Evolutionary conservation across 768 basidiomycete species (phyloP), one percentile per base, ranked within the genome.

Genomic region (Chalciporus piperatus): DNA sequence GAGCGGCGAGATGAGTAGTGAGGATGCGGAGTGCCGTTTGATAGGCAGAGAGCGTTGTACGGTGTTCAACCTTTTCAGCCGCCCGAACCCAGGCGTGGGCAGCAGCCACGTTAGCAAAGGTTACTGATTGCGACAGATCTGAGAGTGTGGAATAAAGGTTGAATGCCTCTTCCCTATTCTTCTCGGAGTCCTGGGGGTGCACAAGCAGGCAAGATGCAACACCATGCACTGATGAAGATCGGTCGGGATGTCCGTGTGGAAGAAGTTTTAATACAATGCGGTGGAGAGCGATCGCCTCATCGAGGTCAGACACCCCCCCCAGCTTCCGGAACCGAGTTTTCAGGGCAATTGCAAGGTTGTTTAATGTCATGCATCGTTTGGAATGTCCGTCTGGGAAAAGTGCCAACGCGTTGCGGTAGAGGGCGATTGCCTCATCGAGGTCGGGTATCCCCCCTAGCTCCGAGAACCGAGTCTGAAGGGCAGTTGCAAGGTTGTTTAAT

Each of bases 31-130:
- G 20, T 1, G 46, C 35, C 3, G 30, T 46, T 25, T 48, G 13
- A 16, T 59, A 49, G 14, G 58, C 58, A 9, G 45, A 44, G n/a
- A 54, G 19, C n/a, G 25, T 38, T 0, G 60, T 59, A 17, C 19
- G 20, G 37, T 60, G 56, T 2, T 33, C 12, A 16, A 54, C 41
- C 2, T 17, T 0, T 32, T 51, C 45, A 1, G 60, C 56, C 0
- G 2, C 33, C 22, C 9, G 7, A 5, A 41, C 13, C 46, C 55
- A 41, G 45, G 19, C 28, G 16, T 19, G 20, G 4, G 52, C 16
- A 1, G 42, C 50, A 27, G 10, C 41, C 4, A 35, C 7, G 28
- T 54, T 38, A 1, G 10, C 10, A 0, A 14, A 20, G 13, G 28
- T 33, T 4, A 40, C 20, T 3, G 8, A 10, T 14, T 41, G 51